A percentile compares a stretch with the other conserved stretches of the same genome.
These are phyloP conservation scores for Nematocida major DNA, from an alignment of 371 early-diverging fungal genomes.

Conservation along the genomic window DNA sequence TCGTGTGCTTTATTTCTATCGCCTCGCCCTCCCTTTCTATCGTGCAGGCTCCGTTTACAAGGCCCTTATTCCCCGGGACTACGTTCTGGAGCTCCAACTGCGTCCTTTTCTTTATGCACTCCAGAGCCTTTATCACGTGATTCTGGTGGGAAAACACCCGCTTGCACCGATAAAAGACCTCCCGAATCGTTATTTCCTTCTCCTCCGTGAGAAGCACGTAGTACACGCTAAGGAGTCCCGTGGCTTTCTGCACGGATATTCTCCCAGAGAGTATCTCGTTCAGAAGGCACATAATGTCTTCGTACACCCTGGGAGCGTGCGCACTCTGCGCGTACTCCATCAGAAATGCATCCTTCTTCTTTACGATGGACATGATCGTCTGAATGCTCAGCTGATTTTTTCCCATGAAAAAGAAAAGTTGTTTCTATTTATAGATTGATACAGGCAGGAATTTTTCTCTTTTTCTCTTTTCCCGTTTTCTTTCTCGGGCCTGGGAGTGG, in stretches of 20 bases:
- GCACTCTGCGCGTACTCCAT: neutral
- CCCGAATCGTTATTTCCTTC: constrained; percentile 51
- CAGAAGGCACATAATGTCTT: neutral
- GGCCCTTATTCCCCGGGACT: constrained; percentile 59
- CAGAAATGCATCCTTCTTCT: constrained; percentile 8
- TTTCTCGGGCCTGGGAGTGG: too few species aligned
- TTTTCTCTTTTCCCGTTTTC: too few species aligned
- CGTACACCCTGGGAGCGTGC: neutral
- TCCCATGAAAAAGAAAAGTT: neutral
- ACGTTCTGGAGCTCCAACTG: constrained; percentile 42
- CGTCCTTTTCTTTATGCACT: constrained; percentile 25
- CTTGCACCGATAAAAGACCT: constrained; percentile 57
- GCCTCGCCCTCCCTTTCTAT: neutral
- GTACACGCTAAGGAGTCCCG: constrained; percentile 13
- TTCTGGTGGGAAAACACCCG: constrained; percentile 52
- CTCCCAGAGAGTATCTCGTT: neutral
- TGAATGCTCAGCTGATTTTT: neutral
- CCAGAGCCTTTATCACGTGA: constrained; percentile 34
- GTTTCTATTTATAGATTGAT: too few species aligned
- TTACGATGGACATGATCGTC: neutral
- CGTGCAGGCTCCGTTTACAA: constrained; percentile 49
- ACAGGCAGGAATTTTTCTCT: too few species aligned
- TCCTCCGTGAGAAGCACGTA: constrained; percentile 14
- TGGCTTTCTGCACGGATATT: neutral
- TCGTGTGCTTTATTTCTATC: neutral